Percentiles rank a stretch among this genome's conserved stretches.
Evolutionary conservation across 2,329 filamentous ascomycete species (phyloP).

Genomic region (Rosellinia necatrix): DNA sequence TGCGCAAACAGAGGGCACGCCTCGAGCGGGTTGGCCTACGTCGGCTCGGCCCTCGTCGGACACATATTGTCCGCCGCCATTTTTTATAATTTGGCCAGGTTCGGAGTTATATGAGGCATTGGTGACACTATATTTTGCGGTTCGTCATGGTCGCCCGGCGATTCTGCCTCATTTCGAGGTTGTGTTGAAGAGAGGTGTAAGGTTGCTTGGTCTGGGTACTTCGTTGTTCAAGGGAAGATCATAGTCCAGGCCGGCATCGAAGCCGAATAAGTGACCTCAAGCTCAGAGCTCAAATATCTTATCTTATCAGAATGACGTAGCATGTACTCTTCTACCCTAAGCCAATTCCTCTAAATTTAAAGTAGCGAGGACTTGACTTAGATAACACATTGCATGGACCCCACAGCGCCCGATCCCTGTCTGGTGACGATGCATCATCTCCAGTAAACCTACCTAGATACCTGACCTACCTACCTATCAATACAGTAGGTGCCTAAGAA

Average conservation of each 20-base stretch:
- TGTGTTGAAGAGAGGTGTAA: slow-evolving; percentile 5
- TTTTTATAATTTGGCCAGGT: not conserved
- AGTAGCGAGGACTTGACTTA: slow-evolving; percentile 31
- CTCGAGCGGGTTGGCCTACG: slow-evolving; percentile 33
- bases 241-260: no score
- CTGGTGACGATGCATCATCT: slow-evolving; percentile 30
- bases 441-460: no score
- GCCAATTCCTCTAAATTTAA: slow-evolving; percentile 1
- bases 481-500: no score
- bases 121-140: slow-evolving; percentile 1
- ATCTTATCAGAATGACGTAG: slow-evolving; percentile 38
- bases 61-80: slow-evolving; percentile 41
- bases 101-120: slow-evolving; percentile 19
- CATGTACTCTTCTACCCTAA: slow-evolving; percentile 4
- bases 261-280: not conserved
- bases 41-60: slow-evolving; percentile 41
- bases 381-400: no score
- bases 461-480: no score
- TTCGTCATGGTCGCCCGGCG: slow-evolving; percentile 8
- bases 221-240: not conserved
- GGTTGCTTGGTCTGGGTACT: not conserved
- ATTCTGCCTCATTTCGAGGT: slow-evolving; percentile 11
- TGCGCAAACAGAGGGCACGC: not conserved
- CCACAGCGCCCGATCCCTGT: slow-evolving; percentile 29
- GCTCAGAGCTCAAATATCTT: slow-evolving; percentile 27